Conservation (phyloP, 139 green algal genomes). For the Chlorella sp. region DNA sequence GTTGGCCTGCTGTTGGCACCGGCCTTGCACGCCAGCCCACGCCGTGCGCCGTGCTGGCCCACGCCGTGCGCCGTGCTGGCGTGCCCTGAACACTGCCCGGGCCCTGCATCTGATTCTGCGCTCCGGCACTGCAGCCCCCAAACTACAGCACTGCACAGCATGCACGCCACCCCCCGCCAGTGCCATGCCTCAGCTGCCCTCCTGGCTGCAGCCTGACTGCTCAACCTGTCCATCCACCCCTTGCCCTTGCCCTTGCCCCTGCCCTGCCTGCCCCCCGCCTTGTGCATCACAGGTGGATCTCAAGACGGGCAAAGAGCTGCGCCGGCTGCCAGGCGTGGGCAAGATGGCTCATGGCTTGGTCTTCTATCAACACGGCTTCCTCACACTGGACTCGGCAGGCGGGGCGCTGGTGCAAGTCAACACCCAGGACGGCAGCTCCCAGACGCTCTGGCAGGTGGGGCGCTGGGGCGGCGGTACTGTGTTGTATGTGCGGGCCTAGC, state of each 20-base stretch:
- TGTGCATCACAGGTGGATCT: conserved; percentile 57
- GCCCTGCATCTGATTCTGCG: too few relatives aligned
- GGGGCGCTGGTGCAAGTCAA: conserved; percentile 54
- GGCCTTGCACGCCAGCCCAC: too few relatives aligned
- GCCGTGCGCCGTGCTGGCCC: too few relatives aligned
- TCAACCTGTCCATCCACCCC: neutral
- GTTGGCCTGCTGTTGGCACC: too few relatives aligned
- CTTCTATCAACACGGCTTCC: conserved; percentile 45
- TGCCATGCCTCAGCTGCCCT: too few relatives aligned
- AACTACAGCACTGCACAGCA: too few relatives aligned
- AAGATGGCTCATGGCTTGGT: conserved; percentile 72
- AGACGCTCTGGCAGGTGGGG: conserved; percentile 42
- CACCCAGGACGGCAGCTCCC: neutral
- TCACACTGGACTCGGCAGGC: conserved; percentile 71
- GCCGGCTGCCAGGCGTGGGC: conserved; percentile 55
- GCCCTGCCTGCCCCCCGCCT: neutral
- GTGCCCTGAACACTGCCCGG: too few relatives aligned
- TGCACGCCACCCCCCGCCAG: too few relatives aligned
- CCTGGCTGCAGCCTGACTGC: too few relatives aligned
- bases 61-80: too few relatives aligned
- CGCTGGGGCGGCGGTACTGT: neutral
- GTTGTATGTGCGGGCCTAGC: too few relatives aligned
- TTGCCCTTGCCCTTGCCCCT: neutral
- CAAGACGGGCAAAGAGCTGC: conserved; percentile 5
- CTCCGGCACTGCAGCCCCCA: too few relatives aligned